These are phyloP conservation scores for Tolypocladium album DNA, from an alignment of 2,329 filamentous ascomycete genomes.

Conservation along the genomic window DNA sequence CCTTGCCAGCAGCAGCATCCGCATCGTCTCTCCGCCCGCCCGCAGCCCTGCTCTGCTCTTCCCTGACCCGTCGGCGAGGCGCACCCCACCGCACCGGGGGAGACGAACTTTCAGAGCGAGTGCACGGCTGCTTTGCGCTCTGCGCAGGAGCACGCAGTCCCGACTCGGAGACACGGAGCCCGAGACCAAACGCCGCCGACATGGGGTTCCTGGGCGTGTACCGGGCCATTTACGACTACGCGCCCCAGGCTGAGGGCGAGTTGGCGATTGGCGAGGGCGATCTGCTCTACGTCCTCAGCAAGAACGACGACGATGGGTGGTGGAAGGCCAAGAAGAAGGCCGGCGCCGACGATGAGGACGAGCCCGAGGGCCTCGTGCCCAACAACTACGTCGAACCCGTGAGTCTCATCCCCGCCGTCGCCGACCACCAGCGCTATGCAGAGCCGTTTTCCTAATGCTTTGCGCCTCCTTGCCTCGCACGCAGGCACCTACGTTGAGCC, in stretches of 20 bases:
- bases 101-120: not conserved
- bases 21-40: not conserved
- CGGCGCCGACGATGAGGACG: conserved; percentile 72
- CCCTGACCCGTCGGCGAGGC: not conserved
- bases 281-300: conserved; percentile 78
- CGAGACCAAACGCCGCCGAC: conserved; percentile 8
- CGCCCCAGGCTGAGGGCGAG: conserved; percentile 77
- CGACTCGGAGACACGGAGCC: not conserved
- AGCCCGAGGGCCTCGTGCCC: conserved; percentile 81
- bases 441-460: conserved; percentile 37
- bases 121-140: not conserved
- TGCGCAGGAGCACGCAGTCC: not conserved
- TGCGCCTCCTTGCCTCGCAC: not conserved
- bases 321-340: conserved; percentile 95
- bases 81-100: not conserved
- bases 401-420: conserved; percentile 3
- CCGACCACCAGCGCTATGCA: conserved; percentile 13
- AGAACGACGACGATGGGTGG: conserved; percentile 71
- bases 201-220: conserved; percentile 94
- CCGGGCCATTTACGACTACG: conserved; percentile 86
- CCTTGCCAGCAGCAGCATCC: not conserved
- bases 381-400: conserved; percentile 96
- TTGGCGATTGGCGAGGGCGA: conserved; percentile 78
- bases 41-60: not conserved
- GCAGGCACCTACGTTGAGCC: conserved; percentile 53